phyloP scores from a whole-genome alignment of 768 basidiomycete genomes.

The Lepiota subincarnata region DNA sequence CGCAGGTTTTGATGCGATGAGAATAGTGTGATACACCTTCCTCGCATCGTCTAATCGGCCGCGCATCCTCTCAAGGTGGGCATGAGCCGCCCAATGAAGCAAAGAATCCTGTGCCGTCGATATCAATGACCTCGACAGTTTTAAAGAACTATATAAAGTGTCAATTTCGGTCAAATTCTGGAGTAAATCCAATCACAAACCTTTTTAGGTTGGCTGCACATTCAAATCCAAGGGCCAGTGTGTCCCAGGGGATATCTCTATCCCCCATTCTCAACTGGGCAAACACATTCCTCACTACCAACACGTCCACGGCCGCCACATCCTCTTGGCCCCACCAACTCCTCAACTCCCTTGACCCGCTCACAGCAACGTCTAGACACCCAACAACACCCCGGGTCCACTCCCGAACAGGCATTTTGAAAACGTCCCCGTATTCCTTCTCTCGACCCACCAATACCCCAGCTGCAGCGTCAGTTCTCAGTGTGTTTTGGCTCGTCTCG shows the following conservation, averaged over 20 bases:
- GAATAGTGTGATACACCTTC: constrained; percentile 71
- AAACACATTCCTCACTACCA: constrained; percentile 56
- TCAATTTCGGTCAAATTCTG: background rate
- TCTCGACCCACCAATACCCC: constrained; percentile 68
- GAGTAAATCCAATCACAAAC: constrained; percentile 28
- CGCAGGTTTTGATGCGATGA: constrained; percentile 41
- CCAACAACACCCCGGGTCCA: constrained; percentile 56
- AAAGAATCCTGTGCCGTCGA: constrained; percentile 53
- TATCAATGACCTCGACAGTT: constrained; percentile 62
- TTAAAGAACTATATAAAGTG: constrained; percentile 55
- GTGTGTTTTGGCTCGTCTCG: constrained; percentile 21
- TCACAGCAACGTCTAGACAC: constrained; percentile 43
- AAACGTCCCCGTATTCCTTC: constrained; percentile 52
- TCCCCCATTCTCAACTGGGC: constrained; percentile 44
- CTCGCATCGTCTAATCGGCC: constrained; percentile 65
- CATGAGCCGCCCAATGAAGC: constrained; percentile 71
- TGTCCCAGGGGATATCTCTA: constrained; percentile 62
- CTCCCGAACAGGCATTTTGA: constrained; percentile 58
- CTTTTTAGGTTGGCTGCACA: constrained; percentile 53
- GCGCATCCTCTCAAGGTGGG: constrained; percentile 64
- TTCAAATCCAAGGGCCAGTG: constrained; percentile 64
- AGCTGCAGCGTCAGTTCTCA: constrained; percentile 57
- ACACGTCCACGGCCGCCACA: constrained; percentile 43
- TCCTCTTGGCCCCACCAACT: constrained; percentile 44
- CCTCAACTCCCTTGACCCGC: constrained; percentile 26